Evolutionary conservation across 1,284 basidiomycete species (phyloP).

Genomic region (Tilletia indica): DNA sequence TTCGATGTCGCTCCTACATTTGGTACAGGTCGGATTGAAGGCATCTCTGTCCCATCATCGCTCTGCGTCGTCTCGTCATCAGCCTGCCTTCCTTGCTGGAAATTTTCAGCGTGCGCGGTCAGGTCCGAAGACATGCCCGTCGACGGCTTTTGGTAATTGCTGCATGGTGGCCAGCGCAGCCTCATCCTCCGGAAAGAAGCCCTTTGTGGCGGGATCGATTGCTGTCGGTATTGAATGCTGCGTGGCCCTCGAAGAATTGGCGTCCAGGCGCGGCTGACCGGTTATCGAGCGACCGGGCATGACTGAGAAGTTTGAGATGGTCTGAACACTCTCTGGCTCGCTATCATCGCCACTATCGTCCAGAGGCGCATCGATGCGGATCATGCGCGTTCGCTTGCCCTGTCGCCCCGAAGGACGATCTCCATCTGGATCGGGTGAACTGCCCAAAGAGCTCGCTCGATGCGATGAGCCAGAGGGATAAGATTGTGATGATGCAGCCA

Average conservation of each 20-base stretch:
- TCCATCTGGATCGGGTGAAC: neutral
- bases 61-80: too few species aligned
- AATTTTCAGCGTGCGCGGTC: neutral
- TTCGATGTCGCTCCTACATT: neutral
- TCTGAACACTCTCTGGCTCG: conserved; percentile 11
- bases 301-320: conserved; percentile 8
- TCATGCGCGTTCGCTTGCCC: neutral
- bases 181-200: conserved; percentile 6
- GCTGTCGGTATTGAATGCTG: neutral
- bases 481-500: neutral
- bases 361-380: neutral
- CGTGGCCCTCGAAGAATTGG: neutral
- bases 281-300: neutral
- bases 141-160: neutral
- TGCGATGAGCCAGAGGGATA: neutral
- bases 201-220: neutral
- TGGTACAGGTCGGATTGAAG: neutral
- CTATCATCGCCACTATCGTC: conserved; percentile 11
- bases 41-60: neutral
- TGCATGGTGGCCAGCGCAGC: neutral
- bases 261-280: neutral
- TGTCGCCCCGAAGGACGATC: neutral
- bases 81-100: too few species aligned
- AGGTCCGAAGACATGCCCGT: neutral
- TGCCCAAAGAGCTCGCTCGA: neutral